Percentiles rank a stretch among this genome's conserved stretches.
phyloP scores from a whole-genome alignment of 179 eudicot species.

The Spergularia azorica region DNA sequence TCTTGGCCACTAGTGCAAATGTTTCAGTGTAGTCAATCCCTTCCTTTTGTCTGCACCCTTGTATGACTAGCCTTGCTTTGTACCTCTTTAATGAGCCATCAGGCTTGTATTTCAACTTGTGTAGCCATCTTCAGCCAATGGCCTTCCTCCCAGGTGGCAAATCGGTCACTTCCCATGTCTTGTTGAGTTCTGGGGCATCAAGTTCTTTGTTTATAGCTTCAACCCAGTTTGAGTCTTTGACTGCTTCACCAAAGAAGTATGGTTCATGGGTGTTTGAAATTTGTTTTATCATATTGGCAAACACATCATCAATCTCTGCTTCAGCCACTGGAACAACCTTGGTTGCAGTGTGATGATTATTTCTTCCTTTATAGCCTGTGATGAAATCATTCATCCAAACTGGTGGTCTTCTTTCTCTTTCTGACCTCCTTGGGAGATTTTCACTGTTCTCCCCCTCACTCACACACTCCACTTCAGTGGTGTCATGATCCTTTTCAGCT shows the following conservation, averaged over 20 bases:
- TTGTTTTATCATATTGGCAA: background rate
- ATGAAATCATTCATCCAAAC: no score
- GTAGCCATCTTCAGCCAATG: background rate
- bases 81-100: no score
- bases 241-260: background rate
- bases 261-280: background rate
- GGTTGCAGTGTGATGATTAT: no score
- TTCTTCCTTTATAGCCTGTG: no score
- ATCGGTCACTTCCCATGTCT: background rate
- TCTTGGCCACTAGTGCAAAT: background rate
- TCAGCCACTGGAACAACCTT: no score
- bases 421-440: no score
- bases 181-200: background rate
- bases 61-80: no score
- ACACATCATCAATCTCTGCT: no score
- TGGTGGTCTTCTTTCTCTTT: no score
- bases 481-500: no score
- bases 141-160: background rate
- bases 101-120: background rate
- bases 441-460: no score
- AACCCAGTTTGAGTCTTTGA: background rate
- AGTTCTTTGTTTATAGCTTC: background rate
- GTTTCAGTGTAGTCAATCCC: background rate
- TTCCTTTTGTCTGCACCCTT: background rate
- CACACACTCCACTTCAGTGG: no score